Percentiles rank a stretch among this genome's conserved stretches.
These are phyloP conservation scores for Pythium myriotylum DNA, from an alignment of 352 stramenopile species.

Conservation along the genomic window DNA sequence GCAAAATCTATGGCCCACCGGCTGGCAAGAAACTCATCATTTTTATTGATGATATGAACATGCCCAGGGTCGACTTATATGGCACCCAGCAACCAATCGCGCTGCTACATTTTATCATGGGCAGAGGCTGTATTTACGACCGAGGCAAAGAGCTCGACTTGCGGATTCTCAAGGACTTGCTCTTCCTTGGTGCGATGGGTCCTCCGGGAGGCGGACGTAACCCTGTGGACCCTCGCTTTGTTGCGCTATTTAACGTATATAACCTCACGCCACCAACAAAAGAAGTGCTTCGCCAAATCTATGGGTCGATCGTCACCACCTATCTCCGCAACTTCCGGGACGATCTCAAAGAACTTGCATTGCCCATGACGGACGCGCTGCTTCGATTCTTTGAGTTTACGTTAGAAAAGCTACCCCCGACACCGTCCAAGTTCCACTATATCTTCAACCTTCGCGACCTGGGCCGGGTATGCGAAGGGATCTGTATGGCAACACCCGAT, in stretches of 20 bases:
- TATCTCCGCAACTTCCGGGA: slow-evolving; percentile 91
- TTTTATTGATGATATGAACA: slow-evolving; percentile 97
- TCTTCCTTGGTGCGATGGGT: slow-evolving; percentile 95
- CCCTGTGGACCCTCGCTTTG: slow-evolving; percentile 93
- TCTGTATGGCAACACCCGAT: slow-evolving; percentile 93
- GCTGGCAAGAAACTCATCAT: slow-evolving; percentile 94
- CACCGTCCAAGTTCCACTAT: slow-evolving; percentile 96
- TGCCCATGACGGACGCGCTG: slow-evolving; percentile 86
- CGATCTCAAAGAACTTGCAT: slow-evolving; percentile 69
- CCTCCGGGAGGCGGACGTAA: slow-evolving; percentile 94
- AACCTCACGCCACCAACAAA: slow-evolving; percentile 93
- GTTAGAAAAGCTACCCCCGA: slow-evolving; percentile 91
- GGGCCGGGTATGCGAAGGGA: slow-evolving; percentile 92
- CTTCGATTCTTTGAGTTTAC: slow-evolving; percentile 91
- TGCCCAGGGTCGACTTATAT: slow-evolving; percentile 96
- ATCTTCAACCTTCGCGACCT: slow-evolving; percentile 97
- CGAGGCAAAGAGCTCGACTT: slow-evolving; percentile 94
- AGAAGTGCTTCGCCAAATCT: slow-evolving; percentile 92
- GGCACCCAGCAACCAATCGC: slow-evolving; percentile 96
- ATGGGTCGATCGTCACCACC: slow-evolving; percentile 91
- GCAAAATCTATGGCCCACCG: slow-evolving; percentile 94
- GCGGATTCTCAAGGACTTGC: slow-evolving; percentile 92
- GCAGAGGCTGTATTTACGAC: slow-evolving; percentile 92
- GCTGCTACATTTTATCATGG: slow-evolving; percentile 94
- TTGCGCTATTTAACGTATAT: slow-evolving; percentile 96